These are phyloP conservation scores for Sugiyamaella smithiae DNA, from an alignment of 805 yeast species.

Conservation along the genomic window DNA sequence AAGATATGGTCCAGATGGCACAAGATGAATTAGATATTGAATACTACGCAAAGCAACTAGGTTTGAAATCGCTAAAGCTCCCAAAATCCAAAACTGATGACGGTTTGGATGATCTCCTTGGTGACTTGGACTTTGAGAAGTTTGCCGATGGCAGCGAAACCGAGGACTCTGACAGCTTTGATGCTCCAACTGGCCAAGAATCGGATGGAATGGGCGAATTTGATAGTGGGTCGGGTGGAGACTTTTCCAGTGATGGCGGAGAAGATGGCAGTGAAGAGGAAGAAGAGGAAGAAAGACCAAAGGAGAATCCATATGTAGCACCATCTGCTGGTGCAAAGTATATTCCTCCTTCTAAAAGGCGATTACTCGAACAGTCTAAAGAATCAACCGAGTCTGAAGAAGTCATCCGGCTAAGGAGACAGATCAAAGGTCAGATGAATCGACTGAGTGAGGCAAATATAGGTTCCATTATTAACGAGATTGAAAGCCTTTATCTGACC, in stretches of 20 bases:
- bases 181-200: slow-evolving; percentile 14
- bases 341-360: slow-evolving; percentile 84
- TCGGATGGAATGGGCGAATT: slow-evolving; percentile 19
- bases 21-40: slow-evolving; percentile 76
- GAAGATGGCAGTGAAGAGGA: slow-evolving; percentile 15
- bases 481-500: slow-evolving; percentile 58
- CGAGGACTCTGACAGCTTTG: neutral
- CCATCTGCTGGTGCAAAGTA: slow-evolving; percentile 47
- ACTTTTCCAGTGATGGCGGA: slow-evolving; percentile 29
- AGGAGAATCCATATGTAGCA: slow-evolving; percentile 69
- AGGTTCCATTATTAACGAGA: slow-evolving; percentile 61
- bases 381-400: slow-evolving; percentile 45
- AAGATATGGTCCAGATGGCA: slow-evolving; percentile 47
- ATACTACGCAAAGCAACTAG: slow-evolving; percentile 79
- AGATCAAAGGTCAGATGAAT: slow-evolving; percentile 80
- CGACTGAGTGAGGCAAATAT: slow-evolving; percentile 87
- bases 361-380: slow-evolving; percentile 36
- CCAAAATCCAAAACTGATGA: slow-evolving; percentile 57
- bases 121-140: slow-evolving; percentile 35
- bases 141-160: slow-evolving; percentile 22
- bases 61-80: slow-evolving; percentile 55
- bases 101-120: slow-evolving; percentile 76
- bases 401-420: slow-evolving; percentile 49
- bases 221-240: slow-evolving; percentile 24
- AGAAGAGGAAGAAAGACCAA: slow-evolving; percentile 26